Evolutionary conservation across 73 alveolate species (phyloP).

Genomic region (Uronychia binucleata): DNA sequence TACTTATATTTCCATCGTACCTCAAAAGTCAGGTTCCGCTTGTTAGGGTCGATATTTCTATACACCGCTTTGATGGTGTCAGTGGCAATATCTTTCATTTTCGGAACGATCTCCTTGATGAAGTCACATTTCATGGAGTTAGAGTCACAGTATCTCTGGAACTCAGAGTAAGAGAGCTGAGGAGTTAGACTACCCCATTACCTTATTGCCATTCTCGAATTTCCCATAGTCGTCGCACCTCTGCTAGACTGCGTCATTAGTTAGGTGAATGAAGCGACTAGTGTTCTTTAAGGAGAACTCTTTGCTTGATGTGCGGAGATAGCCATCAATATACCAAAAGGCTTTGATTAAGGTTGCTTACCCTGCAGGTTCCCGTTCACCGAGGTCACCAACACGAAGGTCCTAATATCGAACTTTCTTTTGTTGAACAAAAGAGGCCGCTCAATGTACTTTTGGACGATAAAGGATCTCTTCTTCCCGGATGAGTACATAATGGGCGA

Average conservation of each 20-base stretch:
- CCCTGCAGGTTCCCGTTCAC: slow-evolving; percentile 53
- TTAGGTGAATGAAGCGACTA: slow-evolving; percentile 67
- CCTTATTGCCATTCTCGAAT: slow-evolving; percentile 76
- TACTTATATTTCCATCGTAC: not conserved
- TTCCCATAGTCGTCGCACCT: slow-evolving; percentile 70
- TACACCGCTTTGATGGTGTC: slow-evolving; percentile 32
- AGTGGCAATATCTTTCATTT: slow-evolving; percentile 47
- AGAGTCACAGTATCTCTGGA: slow-evolving; percentile 46
- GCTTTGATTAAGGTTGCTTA: too few species aligned
- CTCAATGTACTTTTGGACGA: slow-evolving; percentile 73
- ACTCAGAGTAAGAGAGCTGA: slow-evolving; percentile 59
- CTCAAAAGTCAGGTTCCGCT: slow-evolving; percentile 23
- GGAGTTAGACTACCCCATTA: too few species aligned
- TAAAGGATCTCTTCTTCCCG: slow-evolving; percentile 16
- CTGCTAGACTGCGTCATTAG: slow-evolving; percentile 81
- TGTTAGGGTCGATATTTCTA: slow-evolving; percentile 30
- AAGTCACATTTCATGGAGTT: slow-evolving; percentile 53
- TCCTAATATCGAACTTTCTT: slow-evolving; percentile 75
- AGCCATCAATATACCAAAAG: slow-evolving; percentile 69
- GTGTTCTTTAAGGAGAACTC: slow-evolving; percentile 55
- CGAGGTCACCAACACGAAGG: slow-evolving; percentile 56
- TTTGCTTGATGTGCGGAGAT: slow-evolving; percentile 62
- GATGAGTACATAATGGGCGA: not conserved
- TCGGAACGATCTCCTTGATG: slow-evolving; percentile 42
- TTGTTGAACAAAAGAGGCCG: slow-evolving; percentile 63